Evolutionary conservation across 2,329 filamentous ascomycete genomes (phyloP), one percentile per base, ranked within the genome.

Genomic region (Alternaria hordeiaustralica): DNA sequence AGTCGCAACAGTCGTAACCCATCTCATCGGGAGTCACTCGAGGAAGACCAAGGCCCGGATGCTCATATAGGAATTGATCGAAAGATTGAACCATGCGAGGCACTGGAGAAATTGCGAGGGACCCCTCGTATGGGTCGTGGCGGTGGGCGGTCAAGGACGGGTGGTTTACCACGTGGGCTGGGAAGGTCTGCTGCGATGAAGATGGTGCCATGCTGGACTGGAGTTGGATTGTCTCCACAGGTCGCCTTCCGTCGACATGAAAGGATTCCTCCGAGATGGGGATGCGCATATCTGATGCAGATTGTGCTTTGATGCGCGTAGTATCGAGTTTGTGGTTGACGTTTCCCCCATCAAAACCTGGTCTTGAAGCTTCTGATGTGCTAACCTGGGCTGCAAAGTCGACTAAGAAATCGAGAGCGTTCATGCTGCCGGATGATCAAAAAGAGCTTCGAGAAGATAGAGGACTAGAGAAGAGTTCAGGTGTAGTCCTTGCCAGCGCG

Each of bases 361-460:
- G 30, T 36, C 12, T 54, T n/a, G 13, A 36, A 21, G 25, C 30
- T 36, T 55, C 33, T 21, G 61, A 44, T 5, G 44, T 59, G 51
- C 51, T 55, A 20, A 49, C 26, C 9, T 55, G 50, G 15, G 45
- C n/a, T n/a, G 61, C 53, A 45, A 71, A 72, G 21, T 72, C 68
- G 47, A 67, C 58, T 15, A 72, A 60, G 5, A 56, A 50, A 28
- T 71, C 68, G 6, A 72, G 65, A n/a, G 70, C 60, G 33, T 68
- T 67, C 70, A 72, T 72, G 1, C 15, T 58, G 46, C 20, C 11
- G 11, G 15, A 6, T 10, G 9, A 26, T 11, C 25, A 8, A 36
- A 18, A 41, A 30, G 26, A 43, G n/a, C 25, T 13, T 10, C 26
- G n/a, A 10, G 30, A 53, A n/a, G n/a, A 30, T 6, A 33, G 21